phyloP scores from a whole-genome alignment of 1,284 basidiomycete species.

The Malassezia equina region DNA sequence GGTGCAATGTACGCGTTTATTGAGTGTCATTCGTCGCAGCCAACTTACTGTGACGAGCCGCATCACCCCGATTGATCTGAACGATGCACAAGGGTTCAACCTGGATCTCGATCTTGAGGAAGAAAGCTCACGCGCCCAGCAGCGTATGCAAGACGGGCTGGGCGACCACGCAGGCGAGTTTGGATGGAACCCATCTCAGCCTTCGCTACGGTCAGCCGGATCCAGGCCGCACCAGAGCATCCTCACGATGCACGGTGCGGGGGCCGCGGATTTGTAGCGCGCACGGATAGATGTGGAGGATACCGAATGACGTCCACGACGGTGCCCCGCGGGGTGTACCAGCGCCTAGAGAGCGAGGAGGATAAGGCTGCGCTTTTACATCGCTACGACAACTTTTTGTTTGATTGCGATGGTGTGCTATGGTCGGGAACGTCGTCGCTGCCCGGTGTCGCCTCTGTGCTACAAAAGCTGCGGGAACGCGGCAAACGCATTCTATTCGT shows the following conservation, averaged over 20 bases:
- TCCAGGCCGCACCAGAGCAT: constrained; percentile 5
- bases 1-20: constrained; percentile 36
- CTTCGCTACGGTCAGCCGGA: not conserved
- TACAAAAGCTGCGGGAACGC: constrained; percentile 47
- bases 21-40: constrained; percentile 38
- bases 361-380: constrained; percentile 29
- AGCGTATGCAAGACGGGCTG: constrained; percentile 41
- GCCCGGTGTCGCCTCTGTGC: constrained; percentile 48
- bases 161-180: constrained; percentile 19
- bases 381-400: constrained; percentile 43
- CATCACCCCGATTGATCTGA: constrained; percentile 36
- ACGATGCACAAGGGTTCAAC: constrained; percentile 29
- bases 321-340: constrained; percentile 18
- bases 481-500: constrained; percentile 87
- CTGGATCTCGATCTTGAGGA: constrained; percentile 44
- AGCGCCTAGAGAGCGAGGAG: constrained; percentile 19
- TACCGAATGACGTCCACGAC: not conserved
- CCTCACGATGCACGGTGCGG: constrained; percentile 11
- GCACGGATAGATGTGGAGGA: not conserved
- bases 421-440: constrained; percentile 64
- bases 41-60: constrained; percentile 32
- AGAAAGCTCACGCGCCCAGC: constrained; percentile 36
- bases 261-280: constrained; percentile 8
- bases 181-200: constrained; percentile 8
- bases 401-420: constrained; percentile 73